These are phyloP conservation scores for Apophysomyces elegans DNA, from an alignment of 371 early-diverging fungal species.

Conservation along the genomic window DNA sequence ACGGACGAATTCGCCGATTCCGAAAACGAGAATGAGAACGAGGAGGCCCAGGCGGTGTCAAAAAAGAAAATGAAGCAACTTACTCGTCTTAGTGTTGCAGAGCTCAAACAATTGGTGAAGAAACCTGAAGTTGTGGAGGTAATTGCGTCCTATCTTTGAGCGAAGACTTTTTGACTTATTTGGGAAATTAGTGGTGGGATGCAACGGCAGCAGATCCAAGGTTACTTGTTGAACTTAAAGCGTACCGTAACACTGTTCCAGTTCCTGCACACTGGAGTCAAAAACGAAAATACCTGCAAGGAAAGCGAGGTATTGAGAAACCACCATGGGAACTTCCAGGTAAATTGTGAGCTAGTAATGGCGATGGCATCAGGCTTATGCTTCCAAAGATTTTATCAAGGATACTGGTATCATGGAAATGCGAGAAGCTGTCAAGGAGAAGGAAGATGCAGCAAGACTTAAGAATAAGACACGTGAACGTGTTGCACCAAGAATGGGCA, in stretches of 20 bases:
- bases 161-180: neutral
- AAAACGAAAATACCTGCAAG: slow-evolving; percentile 95
- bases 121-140: slow-evolving; percentile 97
- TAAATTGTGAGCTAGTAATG: slow-evolving; percentile 20
- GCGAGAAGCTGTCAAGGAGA: slow-evolving; percentile 88
- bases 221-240: slow-evolving; percentile 89
- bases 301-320: slow-evolving; percentile 95
- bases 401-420: slow-evolving; percentile 98
- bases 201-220: slow-evolving; percentile 90
- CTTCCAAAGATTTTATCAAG: slow-evolving; percentile 83
- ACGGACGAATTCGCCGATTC: slow-evolving; percentile 16
- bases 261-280: slow-evolving; percentile 97
- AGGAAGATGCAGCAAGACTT: slow-evolving; percentile 75
- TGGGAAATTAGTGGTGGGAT: slow-evolving; percentile 80
- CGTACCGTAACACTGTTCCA: slow-evolving; percentile 92
- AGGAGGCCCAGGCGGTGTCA: slow-evolving; percentile 46
- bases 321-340: slow-evolving; percentile 94
- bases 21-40: slow-evolving; percentile 28
- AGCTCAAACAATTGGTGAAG: slow-evolving; percentile 88
- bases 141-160: slow-evolving; percentile 6
- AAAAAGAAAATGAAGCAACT: slow-evolving; percentile 49
- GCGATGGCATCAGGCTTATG: neutral
- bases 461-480: slow-evolving; percentile 90
- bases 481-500: slow-evolving; percentile 95
- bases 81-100: slow-evolving; percentile 76